A percentile compares a stretch with the other conserved stretches of the same genome.
phyloP scores from a whole-genome alignment of 2,329 filamentous ascomycete genomes.

The Trichoderma cornu-damae region DNA sequence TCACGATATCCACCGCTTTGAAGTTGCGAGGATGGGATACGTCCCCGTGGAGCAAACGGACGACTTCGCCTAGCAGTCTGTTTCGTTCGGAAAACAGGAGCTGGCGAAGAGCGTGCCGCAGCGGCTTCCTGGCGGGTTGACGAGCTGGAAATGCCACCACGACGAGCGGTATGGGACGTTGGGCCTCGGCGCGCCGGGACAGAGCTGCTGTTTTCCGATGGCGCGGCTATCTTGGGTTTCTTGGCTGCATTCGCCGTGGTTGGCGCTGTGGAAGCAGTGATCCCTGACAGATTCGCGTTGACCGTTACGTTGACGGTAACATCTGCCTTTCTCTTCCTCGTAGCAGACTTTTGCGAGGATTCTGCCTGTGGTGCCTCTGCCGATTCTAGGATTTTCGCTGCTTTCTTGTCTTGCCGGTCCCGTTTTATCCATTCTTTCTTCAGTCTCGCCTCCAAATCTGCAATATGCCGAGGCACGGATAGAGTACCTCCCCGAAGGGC shows the following conservation, averaged over 20 bases:
- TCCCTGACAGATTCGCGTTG: neutral
- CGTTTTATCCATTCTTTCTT: constrained; percentile 53
- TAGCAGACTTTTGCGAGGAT: neutral
- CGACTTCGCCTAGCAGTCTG: constrained; percentile 29
- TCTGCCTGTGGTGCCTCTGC: neutral
- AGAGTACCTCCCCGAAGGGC: constrained; percentile 47
- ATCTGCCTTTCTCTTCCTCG: neutral
- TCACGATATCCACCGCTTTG: neutral
- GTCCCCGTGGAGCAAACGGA: constrained; percentile 24
- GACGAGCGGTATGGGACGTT: neutral
- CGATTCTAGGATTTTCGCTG: neutral
- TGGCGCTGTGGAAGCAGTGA: neutral
- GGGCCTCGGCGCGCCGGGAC: neutral
- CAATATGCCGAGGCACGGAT: constrained; percentile 44
- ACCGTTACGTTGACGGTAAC: neutral
- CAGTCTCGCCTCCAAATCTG: constrained; percentile 47
- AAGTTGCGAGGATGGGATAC: constrained; percentile 19
- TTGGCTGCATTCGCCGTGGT: neutral
- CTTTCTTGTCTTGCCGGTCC: constrained; percentile 45
- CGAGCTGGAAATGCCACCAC: constrained; percentile 20
- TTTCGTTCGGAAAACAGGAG: constrained; percentile 10
- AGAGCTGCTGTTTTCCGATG: neutral
- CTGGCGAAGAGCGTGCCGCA: neutral
- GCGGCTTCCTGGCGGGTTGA: constrained; percentile 1
- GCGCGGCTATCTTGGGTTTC: neutral